Base-by-base conservation (phyloP, 73 alveolate genomes). In the Paramecium sexaurelia region DNA sequence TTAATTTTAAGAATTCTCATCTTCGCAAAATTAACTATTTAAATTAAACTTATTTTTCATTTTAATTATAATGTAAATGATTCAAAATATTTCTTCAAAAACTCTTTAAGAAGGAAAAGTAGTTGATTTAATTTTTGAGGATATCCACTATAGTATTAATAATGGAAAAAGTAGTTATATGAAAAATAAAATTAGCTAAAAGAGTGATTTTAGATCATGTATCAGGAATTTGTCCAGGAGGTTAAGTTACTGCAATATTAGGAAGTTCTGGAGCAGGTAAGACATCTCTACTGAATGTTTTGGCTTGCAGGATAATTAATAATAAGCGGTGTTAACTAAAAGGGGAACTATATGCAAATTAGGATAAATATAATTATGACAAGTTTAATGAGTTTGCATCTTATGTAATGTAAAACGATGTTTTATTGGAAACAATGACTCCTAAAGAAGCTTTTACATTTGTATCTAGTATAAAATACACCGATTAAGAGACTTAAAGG, bases 181-280 rank as follows among this genome's bases (percentile, higher is more conserved):
- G 6, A 35, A 51, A 51, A 5, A n/a, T 51, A 51, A 20, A n/a
- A 51, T 51, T 51, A 51, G 67, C 10, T 51, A 29, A 51, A 15
- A 71, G 56, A 71, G 55, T 27, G 29, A 97, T 97, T 41, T 84
- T 97, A 24, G 92, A 97, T 82, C 88, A 92, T 68, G 91, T 97
- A 19, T 87, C 97, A 1, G 99, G 99, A 24, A 68, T 85, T 27
- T 94, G 97, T 78, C 84, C 92, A 56, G 98, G 98, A 66, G 99
- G 99, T 5, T 85, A 94, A 91, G 92, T 96, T 47, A 86, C 98
- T 24, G 95, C 98, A 17, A 97, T 97, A 56, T 85, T 97, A 78
- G 99, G 99, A 13, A 96, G 98, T 20, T 96, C 98, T 45, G 99
- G 99, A 26, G 98, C 99, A 3, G 99, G 99, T 3, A 98, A 98